Percentiles rank a stretch among this genome's conserved stretches.
These are phyloP conservation scores for Nannochloris sp. DNA, from an alignment of 139 green algal species.

Conservation along the genomic window DNA sequence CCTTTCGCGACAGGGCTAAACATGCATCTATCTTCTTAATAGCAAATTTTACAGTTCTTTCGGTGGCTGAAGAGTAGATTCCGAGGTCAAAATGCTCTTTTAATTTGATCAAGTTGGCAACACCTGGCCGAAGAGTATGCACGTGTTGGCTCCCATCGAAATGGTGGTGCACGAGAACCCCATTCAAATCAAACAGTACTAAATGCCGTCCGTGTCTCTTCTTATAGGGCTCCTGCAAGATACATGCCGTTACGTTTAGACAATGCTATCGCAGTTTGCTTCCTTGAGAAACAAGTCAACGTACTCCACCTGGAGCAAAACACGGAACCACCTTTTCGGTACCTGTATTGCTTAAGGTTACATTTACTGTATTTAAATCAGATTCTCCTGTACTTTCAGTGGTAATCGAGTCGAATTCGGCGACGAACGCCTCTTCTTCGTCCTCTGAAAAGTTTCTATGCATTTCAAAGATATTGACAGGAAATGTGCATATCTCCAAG, in stretches of 20 bases:
- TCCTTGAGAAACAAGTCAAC: not conserved
- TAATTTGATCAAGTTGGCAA: slow-evolving; percentile 25
- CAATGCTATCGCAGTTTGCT: not conserved
- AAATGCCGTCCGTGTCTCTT: slow-evolving; percentile 4
- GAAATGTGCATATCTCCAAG: too few species aligned
- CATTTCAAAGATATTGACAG: not conserved
- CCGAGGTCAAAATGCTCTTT: slow-evolving; percentile 27
- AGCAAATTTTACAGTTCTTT: slow-evolving; percentile 16
- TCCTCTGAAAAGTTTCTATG: slow-evolving; percentile 12
- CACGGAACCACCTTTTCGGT: not conserved
- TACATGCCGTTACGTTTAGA: too few species aligned
- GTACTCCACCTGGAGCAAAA: not conserved
- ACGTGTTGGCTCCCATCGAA: slow-evolving; percentile 10
- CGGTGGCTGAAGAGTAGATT: slow-evolving; percentile 26
- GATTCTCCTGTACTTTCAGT: not conserved
- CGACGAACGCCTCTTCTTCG: slow-evolving; percentile 7
- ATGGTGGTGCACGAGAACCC: slow-evolving; percentile 30
- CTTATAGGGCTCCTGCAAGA: too few species aligned
- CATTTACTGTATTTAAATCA: not conserved
- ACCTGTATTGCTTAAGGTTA: not conserved
- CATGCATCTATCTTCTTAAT: slow-evolving; percentile 15
- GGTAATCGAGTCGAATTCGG: not conserved
- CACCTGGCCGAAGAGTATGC: slow-evolving; percentile 24
- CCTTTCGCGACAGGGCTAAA: not conserved
- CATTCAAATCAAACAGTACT: slow-evolving; percentile 40